Evolutionary conservation across 495 filamentous ascomycete species (phyloP), one percentile per base, ranked within the genome.

Genomic region (Hypoxylon rickii): DNA sequence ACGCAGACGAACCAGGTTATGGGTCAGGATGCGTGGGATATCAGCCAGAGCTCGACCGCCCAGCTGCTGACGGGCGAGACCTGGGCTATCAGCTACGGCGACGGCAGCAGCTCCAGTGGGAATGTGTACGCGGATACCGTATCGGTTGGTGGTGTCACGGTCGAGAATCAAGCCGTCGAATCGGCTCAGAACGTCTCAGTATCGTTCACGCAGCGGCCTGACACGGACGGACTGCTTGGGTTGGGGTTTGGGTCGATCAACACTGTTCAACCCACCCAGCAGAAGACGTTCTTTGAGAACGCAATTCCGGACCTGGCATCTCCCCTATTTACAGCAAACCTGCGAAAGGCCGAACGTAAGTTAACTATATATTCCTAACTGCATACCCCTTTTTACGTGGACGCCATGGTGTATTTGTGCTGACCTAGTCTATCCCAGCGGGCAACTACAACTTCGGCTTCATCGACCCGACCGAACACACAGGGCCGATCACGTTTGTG

Each of bases 81-180:
- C 17, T 93, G 88, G 88, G 61, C 70, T 12, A 92, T 93, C 63
- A 68, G 66, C 3, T 93, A 95, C 67, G 89, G 88, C 44, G 89
- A 95, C 62, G 82, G 82, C 22, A 88, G 84, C 65, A 76, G 73
- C 52, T 88, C 88, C 29, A 73, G 73, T 48, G 89, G 89, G 39
- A 79, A 81, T 44, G 88, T 95, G 38, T 91, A 86, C 75, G 71
- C 77, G 40, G 89, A 93, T 68, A 83, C 74, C n/a, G 89, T 95
- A 42, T 83, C 73, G n/a, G 79, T 93, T 37, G 89, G 89, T 29
- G 81, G 80, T 34, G 76, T 90, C 47, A 83, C 79, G 12, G 86
- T 88, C 8, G 71, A 71, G 7, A 70, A 70, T 15, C 89, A 93
- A 71, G 89, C 87, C 42, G 82, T 95, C 38, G 89, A 90, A 70